Percentiles rank a stretch among this genome's conserved stretches.
phyloP scores from a whole-genome alignment of 768 basidiomycete genomes.

The Phaeotremella skinneri region DNA sequence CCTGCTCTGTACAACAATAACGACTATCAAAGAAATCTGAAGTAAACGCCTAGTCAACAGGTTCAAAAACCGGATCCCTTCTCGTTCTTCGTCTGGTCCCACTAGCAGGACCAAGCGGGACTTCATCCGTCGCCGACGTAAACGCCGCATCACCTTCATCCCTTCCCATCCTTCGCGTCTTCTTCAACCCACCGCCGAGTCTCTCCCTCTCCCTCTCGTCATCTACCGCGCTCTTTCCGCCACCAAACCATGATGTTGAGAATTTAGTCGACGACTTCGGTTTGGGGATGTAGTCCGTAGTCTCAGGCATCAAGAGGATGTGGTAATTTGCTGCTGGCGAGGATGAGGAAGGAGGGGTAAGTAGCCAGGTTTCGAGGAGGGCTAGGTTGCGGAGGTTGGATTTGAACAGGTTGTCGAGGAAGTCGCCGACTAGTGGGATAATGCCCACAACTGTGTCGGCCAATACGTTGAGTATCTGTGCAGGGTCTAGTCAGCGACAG shows the following conservation, averaged over 20 bases:
- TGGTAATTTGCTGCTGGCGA: conserved; percentile 30
- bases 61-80: conserved; percentile 1
- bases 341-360: conserved; percentile 16
- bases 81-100: conserved; percentile 1
- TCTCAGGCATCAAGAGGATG: conserved; percentile 50
- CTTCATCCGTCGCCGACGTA: neutral
- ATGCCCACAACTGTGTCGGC: conserved; percentile 46
- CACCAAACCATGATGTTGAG: conserved; percentile 35
- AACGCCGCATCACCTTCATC: conserved; percentile 33
- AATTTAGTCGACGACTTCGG: conserved; percentile 18
- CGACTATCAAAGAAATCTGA: conserved; percentile 1
- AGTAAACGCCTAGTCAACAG: neutral
- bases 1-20: too few relatives aligned
- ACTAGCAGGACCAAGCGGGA: neutral
- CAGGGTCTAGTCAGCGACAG: neutral
- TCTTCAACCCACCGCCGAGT: conserved; percentile 24
- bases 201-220: conserved; percentile 32
- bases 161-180: conserved; percentile 45
- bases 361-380: conserved; percentile 44
- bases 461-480: conserved; percentile 43
- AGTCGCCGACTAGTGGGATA: conserved; percentile 49
- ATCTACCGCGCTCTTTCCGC: conserved; percentile 19
- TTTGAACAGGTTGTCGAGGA: conserved; percentile 52
- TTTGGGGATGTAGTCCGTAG: conserved; percentile 37
- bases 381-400: conserved; percentile 48